phyloP scores from a whole-genome alignment of 2,329 filamentous ascomycete genomes.

The Cercospora citrullina region DNA sequence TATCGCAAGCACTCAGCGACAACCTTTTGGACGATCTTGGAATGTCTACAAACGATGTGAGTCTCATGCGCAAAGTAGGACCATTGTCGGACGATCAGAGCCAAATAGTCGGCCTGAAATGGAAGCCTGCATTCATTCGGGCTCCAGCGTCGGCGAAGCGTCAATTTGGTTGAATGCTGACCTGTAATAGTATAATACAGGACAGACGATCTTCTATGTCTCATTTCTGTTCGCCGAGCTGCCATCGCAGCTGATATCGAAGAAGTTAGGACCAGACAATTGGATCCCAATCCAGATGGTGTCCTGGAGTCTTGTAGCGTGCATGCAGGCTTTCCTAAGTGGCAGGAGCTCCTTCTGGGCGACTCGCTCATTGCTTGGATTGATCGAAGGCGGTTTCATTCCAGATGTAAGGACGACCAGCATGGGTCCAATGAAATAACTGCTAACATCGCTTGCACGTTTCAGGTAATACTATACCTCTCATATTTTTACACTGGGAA shows the following conservation, averaged over 20 bases:
- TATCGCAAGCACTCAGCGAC: constrained; percentile 64
- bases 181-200: constrained; percentile 42
- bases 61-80: constrained; percentile 26
- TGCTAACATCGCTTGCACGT: constrained; percentile 37
- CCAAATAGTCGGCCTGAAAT: not conserved
- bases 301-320: constrained; percentile 48
- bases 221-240: constrained; percentile 67
- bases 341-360: constrained; percentile 42
- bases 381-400: constrained; percentile 56
- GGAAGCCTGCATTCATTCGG: not conserved
- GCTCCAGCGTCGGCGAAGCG: not conserved
- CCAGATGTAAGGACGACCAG: constrained; percentile 54
- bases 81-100: not conserved
- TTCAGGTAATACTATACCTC: constrained; percentile 59
- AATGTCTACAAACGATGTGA: constrained; percentile 49
- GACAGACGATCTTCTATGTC: constrained; percentile 65
- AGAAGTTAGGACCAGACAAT: constrained; percentile 48
- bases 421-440: constrained; percentile 49
- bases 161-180: not conserved
- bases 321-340: constrained; percentile 38
- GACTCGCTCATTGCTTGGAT: constrained; percentile 44
- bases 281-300: constrained; percentile 51
- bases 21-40: constrained; percentile 58
- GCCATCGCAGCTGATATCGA: constrained; percentile 45
- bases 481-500: constrained; percentile 71